These are phyloP conservation scores for Neophaeococcomyces aloes DNA, from an alignment of 2,329 filamentous ascomycete species.

Conservation along the genomic window DNA sequence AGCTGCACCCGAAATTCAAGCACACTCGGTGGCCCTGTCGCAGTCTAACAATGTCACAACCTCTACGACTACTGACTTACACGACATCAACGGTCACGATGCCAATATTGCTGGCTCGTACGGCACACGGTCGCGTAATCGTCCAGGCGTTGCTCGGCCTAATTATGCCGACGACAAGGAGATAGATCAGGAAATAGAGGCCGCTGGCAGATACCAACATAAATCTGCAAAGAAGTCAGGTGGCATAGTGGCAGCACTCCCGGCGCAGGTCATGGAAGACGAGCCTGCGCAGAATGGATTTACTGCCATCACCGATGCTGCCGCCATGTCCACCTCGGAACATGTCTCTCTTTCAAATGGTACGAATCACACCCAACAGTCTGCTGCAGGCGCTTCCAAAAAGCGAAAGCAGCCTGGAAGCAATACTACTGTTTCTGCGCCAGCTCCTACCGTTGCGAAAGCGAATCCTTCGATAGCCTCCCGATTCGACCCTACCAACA, in stretches of 20 bases:
- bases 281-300: constrained; percentile 5
- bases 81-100: constrained; percentile 28
- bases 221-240: constrained; percentile 24
- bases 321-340: neutral
- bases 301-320: constrained; percentile 10
- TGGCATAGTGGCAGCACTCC: too few species aligned
- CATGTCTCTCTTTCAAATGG: neutral
- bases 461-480: constrained; percentile 24
- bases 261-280: constrained; percentile 29
- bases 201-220: constrained; percentile 12
- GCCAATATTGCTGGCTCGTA: constrained; percentile 57
- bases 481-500: constrained; percentile 38
- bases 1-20: constrained; percentile 16
- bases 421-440: constrained; percentile 28
- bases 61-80: constrained; percentile 31
- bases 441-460: constrained; percentile 24
- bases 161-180: constrained; percentile 96
- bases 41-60: constrained; percentile 36
- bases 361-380: constrained; percentile 27
- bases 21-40: constrained; percentile 30
- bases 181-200: constrained; percentile 80
- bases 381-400: constrained; percentile 48
- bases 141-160: constrained; percentile 64
- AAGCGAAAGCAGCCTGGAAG: constrained; percentile 68
- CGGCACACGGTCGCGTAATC: constrained; percentile 87